Conservation (phyloP, 345 rosid species). For the Lagerstroemia speciosa region DNA sequence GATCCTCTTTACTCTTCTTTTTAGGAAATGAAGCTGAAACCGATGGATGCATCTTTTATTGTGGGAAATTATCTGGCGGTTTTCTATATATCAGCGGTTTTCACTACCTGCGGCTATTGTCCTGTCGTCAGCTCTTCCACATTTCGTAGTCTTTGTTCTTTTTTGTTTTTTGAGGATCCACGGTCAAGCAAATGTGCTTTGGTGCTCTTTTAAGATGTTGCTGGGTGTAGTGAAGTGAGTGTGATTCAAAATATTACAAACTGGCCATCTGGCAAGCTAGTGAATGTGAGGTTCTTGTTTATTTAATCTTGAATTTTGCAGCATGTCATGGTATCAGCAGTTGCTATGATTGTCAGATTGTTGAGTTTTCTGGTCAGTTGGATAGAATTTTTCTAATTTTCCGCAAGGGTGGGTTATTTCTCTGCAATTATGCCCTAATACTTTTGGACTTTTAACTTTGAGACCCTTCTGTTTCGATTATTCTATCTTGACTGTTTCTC, state of each 20-base stretch:
- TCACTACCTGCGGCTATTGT: too few relatives aligned
- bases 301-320: too few relatives aligned
- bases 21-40: not conserved
- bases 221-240: too few relatives aligned
- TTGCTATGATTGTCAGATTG: not conserved
- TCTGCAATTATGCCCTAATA: not conserved
- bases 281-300: too few relatives aligned
- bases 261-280: too few relatives aligned
- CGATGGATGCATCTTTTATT: not conserved
- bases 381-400: not conserved
- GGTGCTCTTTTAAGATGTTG: too few relatives aligned
- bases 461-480: not conserved
- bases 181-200: too few relatives aligned
- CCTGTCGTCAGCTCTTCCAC: too few relatives aligned
- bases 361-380: not conserved
- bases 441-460: not conserved
- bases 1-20: not conserved
- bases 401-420: not conserved
- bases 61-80: not conserved
- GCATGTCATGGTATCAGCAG: not conserved
- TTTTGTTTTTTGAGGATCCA: too few relatives aligned
- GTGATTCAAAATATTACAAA: too few relatives aligned
- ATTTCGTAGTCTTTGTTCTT: too few relatives aligned
- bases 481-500: not conserved
- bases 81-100: not conserved